These are phyloP conservation scores for Penicillium hordei DNA, from an alignment of 2,329 filamentous ascomycete species.

Conservation along the genomic window DNA sequence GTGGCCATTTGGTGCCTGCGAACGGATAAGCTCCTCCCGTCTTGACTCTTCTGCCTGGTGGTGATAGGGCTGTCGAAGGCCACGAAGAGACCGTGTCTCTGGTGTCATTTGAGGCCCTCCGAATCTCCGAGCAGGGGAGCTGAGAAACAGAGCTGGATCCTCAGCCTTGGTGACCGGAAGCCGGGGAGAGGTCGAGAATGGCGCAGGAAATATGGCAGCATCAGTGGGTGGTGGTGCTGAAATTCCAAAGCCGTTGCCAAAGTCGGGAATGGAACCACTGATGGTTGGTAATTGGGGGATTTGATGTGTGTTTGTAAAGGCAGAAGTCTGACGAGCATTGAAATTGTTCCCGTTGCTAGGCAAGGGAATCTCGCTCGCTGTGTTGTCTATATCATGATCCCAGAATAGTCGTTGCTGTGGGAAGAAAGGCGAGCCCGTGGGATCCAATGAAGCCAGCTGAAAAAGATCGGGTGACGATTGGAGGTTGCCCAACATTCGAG, in stretches of 20 bases:
- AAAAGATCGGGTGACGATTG: slow-evolving; percentile 61
- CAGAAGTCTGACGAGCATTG: slow-evolving; percentile 26
- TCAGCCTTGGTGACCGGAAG: slow-evolving; percentile 41
- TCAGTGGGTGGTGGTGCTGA: slow-evolving; percentile 33
- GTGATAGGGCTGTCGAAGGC: slow-evolving; percentile 47
- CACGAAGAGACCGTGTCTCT: slow-evolving; percentile 29
- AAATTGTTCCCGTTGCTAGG: slow-evolving; percentile 14
- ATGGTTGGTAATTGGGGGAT: slow-evolving; percentile 40
- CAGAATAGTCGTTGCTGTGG: slow-evolving; percentile 55
- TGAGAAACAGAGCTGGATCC: slow-evolving; percentile 50
- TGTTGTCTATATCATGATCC: slow-evolving; percentile 42
- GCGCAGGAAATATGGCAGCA: slow-evolving; percentile 42
- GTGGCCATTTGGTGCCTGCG: slow-evolving; percentile 31
- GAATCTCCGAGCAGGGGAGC: slow-evolving; percentile 50
- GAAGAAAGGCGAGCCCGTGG: slow-evolving; percentile 57
- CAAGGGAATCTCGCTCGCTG: slow-evolving; percentile 16
- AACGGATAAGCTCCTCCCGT: slow-evolving; percentile 42
- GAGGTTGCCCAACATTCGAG: slow-evolving; percentile 52
- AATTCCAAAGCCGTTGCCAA: slow-evolving; percentile 31
- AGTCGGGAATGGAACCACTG: slow-evolving; percentile 35
- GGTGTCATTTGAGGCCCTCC: slow-evolving; percentile 39
- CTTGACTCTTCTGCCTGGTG: slow-evolving; percentile 52
- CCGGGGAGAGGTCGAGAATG: slow-evolving; percentile 49
- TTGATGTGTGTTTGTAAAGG: slow-evolving; percentile 24
- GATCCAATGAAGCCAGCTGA: slow-evolving; percentile 52